Conservation (phyloP, 345 rosid genomes). For the Mangifera indica region DNA sequence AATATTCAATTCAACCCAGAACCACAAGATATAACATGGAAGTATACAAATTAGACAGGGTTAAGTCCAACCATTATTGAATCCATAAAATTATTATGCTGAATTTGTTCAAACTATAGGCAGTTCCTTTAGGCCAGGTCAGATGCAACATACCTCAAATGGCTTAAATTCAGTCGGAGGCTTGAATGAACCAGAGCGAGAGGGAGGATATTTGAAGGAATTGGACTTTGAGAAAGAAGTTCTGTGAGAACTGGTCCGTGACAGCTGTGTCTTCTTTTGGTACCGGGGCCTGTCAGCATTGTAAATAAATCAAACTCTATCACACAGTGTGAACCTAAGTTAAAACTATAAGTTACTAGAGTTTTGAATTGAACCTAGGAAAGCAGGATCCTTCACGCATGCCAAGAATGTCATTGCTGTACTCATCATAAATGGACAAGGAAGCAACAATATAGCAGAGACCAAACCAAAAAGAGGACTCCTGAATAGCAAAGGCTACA, state of each 20-base stretch:
- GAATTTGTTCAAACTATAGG: background rate
- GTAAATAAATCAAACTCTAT: constrained; percentile 11
- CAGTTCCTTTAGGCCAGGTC: background rate
- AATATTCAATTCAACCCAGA: constrained; percentile 23
- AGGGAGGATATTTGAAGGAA: constrained; percentile 49
- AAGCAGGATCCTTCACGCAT: constrained; percentile 93
- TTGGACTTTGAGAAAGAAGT: constrained; percentile 43
- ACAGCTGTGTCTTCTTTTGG: constrained; percentile 32
- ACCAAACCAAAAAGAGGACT: constrained; percentile 87
- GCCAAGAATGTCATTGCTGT: constrained; percentile 86
- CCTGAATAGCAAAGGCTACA: constrained; percentile 44
- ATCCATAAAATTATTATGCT: background rate
- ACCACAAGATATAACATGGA: background rate
- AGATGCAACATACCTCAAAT: constrained; percentile 50
- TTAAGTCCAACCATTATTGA: background rate
- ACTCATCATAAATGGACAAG: constrained; percentile 83
- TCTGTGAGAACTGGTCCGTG: constrained; percentile 35
- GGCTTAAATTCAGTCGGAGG: constrained; percentile 72
- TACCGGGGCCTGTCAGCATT: constrained; percentile 53
- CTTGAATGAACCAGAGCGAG: constrained; percentile 52
- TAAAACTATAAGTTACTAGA: background rate
- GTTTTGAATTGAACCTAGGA: constrained; percentile 54
- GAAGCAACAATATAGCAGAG: constrained; percentile 76
- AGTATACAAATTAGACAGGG: background rate
- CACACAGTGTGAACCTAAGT: constrained; percentile 1